A percentile compares a stretch with the other conserved stretches of the same genome.
phyloP scores from a whole-genome alignment of 257 asterid genomes.

The Plantago ovata region DNA sequence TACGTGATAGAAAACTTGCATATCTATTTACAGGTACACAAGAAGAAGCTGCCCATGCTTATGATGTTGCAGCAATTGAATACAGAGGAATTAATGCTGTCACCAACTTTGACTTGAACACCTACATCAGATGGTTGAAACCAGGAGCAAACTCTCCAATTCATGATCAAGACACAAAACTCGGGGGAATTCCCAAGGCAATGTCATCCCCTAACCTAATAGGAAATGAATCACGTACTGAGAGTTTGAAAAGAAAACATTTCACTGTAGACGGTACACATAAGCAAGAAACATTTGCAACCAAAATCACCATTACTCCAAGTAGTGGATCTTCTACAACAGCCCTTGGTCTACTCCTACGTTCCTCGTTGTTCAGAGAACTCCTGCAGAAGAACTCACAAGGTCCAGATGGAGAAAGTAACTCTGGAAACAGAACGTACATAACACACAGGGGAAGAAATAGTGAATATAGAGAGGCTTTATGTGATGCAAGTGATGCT shows the following conservation, averaged over 20 bases:
- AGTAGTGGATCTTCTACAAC: slow-evolving; percentile 48
- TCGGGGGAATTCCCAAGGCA: neutral
- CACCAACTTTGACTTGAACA: slow-evolving; percentile 46
- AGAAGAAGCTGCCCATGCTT: slow-evolving; percentile 59
- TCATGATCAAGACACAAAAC: slow-evolving; percentile 20
- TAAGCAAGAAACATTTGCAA: slow-evolving; percentile 28
- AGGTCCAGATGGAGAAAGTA: slow-evolving; percentile 35
- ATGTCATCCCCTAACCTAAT: neutral
- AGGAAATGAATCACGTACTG: neutral
- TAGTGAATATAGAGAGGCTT: slow-evolving; percentile 29
- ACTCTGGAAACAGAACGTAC: slow-evolving; percentile 12
- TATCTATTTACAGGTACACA: slow-evolving; percentile 31
- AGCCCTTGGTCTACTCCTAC: slow-evolving; percentile 51
- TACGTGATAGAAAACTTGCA: no score
- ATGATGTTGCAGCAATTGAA: slow-evolving; percentile 48
- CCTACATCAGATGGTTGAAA: slow-evolving; percentile 42
- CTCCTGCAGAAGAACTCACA: slow-evolving; percentile 52
- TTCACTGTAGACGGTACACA: slow-evolving; percentile 26
- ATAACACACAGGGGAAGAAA: slow-evolving; percentile 14
- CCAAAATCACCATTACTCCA: slow-evolving; percentile 28
- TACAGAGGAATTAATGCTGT: slow-evolving; percentile 47
- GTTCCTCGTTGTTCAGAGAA: slow-evolving; percentile 53
- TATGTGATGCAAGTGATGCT: slow-evolving; percentile 27
- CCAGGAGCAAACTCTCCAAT: slow-evolving; percentile 22
- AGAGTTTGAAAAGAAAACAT: slow-evolving; percentile 22